Percentiles rank a stretch among this genome's conserved stretches.
phyloP scores from a whole-genome alignment of 495 filamentous ascomycete species.

The Penicillium riverlandense region DNA sequence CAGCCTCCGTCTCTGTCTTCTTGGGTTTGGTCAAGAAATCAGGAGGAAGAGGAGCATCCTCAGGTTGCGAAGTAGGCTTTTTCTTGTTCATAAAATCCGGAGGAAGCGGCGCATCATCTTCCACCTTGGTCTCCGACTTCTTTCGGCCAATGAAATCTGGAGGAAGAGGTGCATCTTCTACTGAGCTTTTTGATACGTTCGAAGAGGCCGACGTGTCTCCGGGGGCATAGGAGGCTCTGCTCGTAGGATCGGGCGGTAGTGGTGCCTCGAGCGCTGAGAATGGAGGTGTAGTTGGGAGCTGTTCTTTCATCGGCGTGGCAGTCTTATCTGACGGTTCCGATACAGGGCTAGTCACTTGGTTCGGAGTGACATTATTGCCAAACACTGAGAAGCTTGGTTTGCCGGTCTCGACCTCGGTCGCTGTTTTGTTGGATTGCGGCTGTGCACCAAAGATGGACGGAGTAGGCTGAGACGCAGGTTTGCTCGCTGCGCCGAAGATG shows the following conservation, averaged over 20 bases:
- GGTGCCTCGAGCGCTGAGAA: constrained; percentile 42
- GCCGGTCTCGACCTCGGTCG: constrained; percentile 22
- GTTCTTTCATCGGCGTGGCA: constrained; percentile 17
- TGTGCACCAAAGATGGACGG: constrained; percentile 30
- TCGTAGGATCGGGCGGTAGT: constrained; percentile 71
- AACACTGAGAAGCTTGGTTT: constrained; percentile 33
- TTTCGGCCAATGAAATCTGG: constrained; percentile 13
- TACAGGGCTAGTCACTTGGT: constrained; percentile 18
- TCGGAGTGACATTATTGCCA: constrained; percentile 19
- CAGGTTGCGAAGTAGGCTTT: constrained; percentile 24
- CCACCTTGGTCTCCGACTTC: constrained; percentile 2
- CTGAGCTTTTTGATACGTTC: constrained; percentile 41
- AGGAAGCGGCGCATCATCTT: constrained; percentile 10
- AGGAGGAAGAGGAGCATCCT: constrained; percentile 25
- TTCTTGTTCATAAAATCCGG: constrained; percentile 25
- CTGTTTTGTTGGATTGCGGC: constrained; percentile 19
- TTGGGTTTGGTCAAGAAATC: constrained; percentile 13
- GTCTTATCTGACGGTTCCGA: constrained; percentile 36
- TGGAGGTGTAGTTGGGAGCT: constrained; percentile 15
- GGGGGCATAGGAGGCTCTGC: constrained; percentile 54
- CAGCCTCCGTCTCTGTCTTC: constrained; percentile 22
- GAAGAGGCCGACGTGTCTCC: constrained; percentile 67
- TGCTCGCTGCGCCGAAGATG: constrained; percentile 23
- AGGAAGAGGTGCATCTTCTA: constrained; percentile 34
- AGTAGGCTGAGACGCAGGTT: constrained; percentile 12